Conservation (phyloP, 805 yeast species). For the Torulaspora microellipsoides region DNA sequence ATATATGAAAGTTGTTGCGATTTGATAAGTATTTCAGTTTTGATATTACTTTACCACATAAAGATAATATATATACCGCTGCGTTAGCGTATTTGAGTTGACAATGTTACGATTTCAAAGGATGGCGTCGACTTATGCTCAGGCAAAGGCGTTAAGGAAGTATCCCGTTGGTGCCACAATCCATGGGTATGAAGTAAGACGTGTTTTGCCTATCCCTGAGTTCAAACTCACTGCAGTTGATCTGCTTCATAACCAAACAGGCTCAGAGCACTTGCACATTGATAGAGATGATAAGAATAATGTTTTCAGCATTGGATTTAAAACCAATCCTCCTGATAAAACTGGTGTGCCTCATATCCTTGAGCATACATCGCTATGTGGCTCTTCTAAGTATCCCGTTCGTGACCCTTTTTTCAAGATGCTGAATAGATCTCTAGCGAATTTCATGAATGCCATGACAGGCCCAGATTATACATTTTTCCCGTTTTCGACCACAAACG, state of each 20-base stretch:
- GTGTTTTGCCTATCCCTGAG: conserved; percentile 72
- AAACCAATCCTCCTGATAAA: conserved; percentile 91
- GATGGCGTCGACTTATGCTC: conserved; percentile 27
- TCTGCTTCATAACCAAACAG: conserved; percentile 61
- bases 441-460: conserved; percentile 98
- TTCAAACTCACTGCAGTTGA: conserved; percentile 75
- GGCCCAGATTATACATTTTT: conserved; percentile 94
- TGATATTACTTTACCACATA: no score
- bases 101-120: conserved; percentile 27
- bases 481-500: conserved; percentile 93
- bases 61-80: no score
- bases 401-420: conserved; percentile 97
- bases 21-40: no score
- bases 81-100: not conserved
- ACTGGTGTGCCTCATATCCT: conserved; percentile 95
- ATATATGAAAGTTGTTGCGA: no score
- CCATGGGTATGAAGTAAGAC: conserved; percentile 63
- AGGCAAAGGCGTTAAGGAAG: conserved; percentile 38
- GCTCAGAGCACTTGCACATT: conserved; percentile 79
- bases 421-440: conserved; percentile 90
- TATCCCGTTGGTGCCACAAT: conserved; percentile 60
- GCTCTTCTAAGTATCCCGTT: conserved; percentile 86
- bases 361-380: conserved; percentile 95
- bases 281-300: conserved; percentile 79
- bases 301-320: conserved; percentile 84